These are phyloP conservation scores for Clarireedia homoeocarpa DNA, from an alignment of 2,329 filamentous ascomycete genomes.

Conservation along the genomic window DNA sequence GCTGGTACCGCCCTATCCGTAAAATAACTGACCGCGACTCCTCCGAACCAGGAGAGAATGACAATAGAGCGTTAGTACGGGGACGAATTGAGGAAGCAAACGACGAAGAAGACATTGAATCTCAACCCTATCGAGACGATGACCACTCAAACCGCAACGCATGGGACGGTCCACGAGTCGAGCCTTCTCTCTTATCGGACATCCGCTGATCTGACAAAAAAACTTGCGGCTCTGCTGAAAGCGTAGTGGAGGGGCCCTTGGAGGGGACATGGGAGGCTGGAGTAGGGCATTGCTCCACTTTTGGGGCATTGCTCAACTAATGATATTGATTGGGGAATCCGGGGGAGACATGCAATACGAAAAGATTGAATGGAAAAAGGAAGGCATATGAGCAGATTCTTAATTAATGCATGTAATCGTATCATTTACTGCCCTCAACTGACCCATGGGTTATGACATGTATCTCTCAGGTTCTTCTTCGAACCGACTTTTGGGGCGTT, in stretches of 20 bases:
- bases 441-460: too few relatives aligned
- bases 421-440: too few relatives aligned
- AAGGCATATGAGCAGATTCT: not conserved
- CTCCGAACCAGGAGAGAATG: constrained; percentile 15
- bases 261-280: not conserved
- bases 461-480: too few relatives aligned
- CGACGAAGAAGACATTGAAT: constrained; percentile 10
- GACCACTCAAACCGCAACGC: not conserved
- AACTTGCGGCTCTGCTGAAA: constrained; percentile 1
- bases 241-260: not conserved
- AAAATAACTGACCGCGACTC: constrained; percentile 5
- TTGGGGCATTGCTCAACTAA: not conserved
- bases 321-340: not conserved
- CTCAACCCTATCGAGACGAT: not conserved
- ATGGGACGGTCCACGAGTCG: constrained; percentile 17
- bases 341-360: not conserved
- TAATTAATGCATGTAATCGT: too few relatives aligned
- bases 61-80: constrained; percentile 17
- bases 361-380: not conserved
- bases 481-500: too few relatives aligned
- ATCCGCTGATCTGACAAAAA: not conserved
- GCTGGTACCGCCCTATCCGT: constrained; percentile 15
- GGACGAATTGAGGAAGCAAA: constrained; percentile 22
- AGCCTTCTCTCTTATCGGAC: constrained; percentile 18
- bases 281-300: constrained; percentile 3